These are phyloP conservation scores for Silene conica DNA, from an alignment of 148 eudicot species.

Conservation along the genomic window DNA sequence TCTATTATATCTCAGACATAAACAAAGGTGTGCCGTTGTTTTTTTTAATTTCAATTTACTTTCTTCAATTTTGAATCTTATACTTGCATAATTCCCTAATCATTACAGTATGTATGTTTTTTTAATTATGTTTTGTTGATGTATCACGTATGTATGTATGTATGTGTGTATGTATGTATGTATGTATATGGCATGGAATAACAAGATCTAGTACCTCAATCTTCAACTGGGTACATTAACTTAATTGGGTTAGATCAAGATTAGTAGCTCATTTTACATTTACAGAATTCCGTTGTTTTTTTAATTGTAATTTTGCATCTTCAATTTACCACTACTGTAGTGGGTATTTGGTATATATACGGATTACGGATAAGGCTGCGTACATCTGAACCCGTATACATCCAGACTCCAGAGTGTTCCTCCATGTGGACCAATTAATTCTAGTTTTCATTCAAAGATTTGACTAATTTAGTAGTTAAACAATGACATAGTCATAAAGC, in stretches of 20 bases:
- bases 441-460: too few relatives aligned
- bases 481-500: background rate
- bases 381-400: background rate
- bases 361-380: background rate
- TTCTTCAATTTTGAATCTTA: background rate
- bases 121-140: background rate
- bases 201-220: constrained; percentile 12
- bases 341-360: background rate
- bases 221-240: background rate
- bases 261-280: constrained; percentile 12
- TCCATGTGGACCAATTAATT: too few relatives aligned
- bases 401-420: background rate
- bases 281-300: background rate
- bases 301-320: background rate
- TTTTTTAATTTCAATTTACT: background rate
- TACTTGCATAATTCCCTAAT: background rate
- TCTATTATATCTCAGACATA: background rate
- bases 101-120: background rate
- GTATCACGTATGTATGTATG: background rate
- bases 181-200: background rate
- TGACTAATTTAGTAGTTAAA: too few relatives aligned
- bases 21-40: constrained; percentile 8
- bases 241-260: constrained; percentile 9
- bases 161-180: too few relatives aligned
- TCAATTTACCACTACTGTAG: background rate